Conservation (phyloP, 2,329 filamentous ascomycete genomes). For the Epichloe gansuensis region DNA sequence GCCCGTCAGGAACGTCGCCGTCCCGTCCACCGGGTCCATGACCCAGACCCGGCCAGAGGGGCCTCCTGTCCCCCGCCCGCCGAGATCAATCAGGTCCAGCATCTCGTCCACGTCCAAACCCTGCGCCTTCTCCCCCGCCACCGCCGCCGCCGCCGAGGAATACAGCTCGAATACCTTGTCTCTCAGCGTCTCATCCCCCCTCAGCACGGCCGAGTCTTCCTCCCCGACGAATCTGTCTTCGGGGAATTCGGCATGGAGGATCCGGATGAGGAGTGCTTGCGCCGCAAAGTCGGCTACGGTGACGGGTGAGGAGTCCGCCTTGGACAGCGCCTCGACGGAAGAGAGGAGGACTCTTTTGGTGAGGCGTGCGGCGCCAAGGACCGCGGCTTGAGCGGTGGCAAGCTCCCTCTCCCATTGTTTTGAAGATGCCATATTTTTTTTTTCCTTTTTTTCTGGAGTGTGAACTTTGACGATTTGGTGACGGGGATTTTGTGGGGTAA, state of each 20-base stretch:
- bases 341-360: conserved; percentile 34
- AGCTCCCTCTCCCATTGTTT: conserved; percentile 17
- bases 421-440: neutral
- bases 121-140: neutral
- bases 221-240: conserved; percentile 47
- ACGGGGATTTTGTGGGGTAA: no score
- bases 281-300: conserved; percentile 52
- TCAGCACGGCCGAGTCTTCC: conserved; percentile 41
- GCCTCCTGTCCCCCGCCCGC: conserved; percentile 28
- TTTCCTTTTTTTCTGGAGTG: neutral
- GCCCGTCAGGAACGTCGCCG: conserved; percentile 45
- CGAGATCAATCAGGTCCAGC: conserved; percentile 48
- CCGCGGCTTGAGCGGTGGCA: conserved; percentile 28
- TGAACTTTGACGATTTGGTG: no score
- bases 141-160: conserved; percentile 12
- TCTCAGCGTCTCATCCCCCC: conserved; percentile 32
- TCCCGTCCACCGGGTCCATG: conserved; percentile 53
- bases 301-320: conserved; percentile 46
- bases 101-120: conserved; percentile 36
- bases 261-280: conserved; percentile 47
- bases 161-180: conserved; percentile 45
- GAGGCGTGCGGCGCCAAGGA: conserved; percentile 42
- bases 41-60: conserved; percentile 39
- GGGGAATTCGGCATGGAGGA: conserved; percentile 40
- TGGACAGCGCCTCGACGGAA: conserved; percentile 37